Evolutionary conservation across 148 eudicot species (phyloP), one percentile per base, ranked within the genome.

Genomic region (Rhododendron henanense): DNA sequence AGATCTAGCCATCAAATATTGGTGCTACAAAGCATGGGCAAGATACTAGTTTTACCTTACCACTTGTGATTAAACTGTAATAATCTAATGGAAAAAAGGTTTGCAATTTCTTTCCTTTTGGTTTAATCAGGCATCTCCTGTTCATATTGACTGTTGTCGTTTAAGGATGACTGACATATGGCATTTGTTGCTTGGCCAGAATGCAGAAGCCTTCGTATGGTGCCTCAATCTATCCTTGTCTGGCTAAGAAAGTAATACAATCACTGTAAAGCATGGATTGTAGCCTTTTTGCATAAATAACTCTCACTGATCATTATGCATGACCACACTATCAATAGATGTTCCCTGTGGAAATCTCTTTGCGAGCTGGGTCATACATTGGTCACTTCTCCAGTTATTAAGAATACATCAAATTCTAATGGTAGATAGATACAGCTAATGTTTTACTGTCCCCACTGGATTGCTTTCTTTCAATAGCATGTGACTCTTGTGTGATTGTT

Each of bases 401-500:
- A 63, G 28, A 63, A 21, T 21, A 23, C 69, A 23, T 21, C 23
- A 57, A 57, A 57, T 57, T 57, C 23, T 57, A 1, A 37, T 21
- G 6, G 48, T 35, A 51, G 73, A 37, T 61, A 15, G 37, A 82
- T 39, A 19, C 33, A 61, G 28, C 33, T 57, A 10, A 18, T 33
- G 19, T 35, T 33, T 23, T 41, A 6, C 21, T 44, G 4, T 81
- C 13, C 47, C 16, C 9, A 5, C 35, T 41, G 44, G 53, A 81
- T 51, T 41, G 51, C 82, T 83, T 39, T 47, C 47, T 69, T 51
- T 51, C 81, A 10, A 51, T 80, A 61, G 76, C 86, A 90, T 76
- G 85, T 88, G 86, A 91, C 85, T 61, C 87, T 23, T 75, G 84
- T 84, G 79, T 90, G 90, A 84, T 89, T 83, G 91, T 90, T 94